Conservation (phyloP, 345 rosid genomes). For the Xanthoceras sorbifolium region DNA sequence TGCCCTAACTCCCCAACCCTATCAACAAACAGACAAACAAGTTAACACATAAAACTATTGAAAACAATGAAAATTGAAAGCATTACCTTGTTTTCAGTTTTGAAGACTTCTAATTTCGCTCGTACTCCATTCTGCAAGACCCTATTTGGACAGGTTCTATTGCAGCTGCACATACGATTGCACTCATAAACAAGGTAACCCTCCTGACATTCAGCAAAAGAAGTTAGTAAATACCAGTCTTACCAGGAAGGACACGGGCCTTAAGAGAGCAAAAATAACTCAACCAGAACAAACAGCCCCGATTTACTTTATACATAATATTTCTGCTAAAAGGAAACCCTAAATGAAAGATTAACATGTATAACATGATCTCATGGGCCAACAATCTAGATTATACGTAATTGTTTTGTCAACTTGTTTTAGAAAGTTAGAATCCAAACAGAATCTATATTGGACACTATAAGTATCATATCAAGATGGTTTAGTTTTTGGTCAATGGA, state of each 20-base stretch:
- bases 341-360: not conserved
- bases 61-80: slow-evolving; percentile 24
- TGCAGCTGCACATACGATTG: slow-evolving; percentile 77
- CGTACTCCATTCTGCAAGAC: slow-evolving; percentile 85
- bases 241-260: not conserved
- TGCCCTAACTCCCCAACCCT: slow-evolving; percentile 99
- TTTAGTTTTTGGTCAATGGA: not conserved
- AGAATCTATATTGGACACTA: not conserved
- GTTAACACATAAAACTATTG: slow-evolving; percentile 1
- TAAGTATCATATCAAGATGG: slow-evolving; percentile 11
- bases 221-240: slow-evolving; percentile 15
- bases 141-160: slow-evolving; percentile 75
- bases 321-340: not conserved
- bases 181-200: slow-evolving; percentile 99
- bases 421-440: not conserved
- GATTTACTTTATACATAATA: slow-evolving; percentile 1
- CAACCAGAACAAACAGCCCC: not conserved
- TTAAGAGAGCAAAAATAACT: not conserved
- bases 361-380: slow-evolving; percentile 5
- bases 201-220: slow-evolving; percentile 58
- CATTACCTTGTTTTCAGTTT: slow-evolving; percentile 73
- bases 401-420: slow-evolving; percentile 3
- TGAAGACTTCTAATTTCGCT: slow-evolving; percentile 77
- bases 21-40: slow-evolving; percentile 22
- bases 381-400: not conserved